These are phyloP conservation scores for Calocybe indica DNA, from an alignment of 768 basidiomycete genomes.

Conservation along the genomic window DNA sequence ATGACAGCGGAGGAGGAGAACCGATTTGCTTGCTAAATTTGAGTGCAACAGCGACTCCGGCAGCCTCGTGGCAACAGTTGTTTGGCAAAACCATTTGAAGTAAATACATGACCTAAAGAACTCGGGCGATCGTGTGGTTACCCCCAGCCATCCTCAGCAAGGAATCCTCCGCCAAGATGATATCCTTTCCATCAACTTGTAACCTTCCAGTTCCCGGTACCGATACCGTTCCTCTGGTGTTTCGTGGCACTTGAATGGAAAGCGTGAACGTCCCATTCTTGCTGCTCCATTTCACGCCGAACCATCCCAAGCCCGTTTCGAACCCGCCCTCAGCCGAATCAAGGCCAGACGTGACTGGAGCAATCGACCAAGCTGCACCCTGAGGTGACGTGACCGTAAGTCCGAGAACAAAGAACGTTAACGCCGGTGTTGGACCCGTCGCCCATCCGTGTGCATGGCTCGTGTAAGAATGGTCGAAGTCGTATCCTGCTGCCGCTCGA, in stretches of 20 bases:
- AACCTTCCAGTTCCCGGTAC: too few species aligned
- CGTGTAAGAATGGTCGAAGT: constrained; percentile 40
- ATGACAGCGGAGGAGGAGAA: constrained; percentile 6
- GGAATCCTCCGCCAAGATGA: too few species aligned
- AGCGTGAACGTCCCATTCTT: constrained; percentile 2
- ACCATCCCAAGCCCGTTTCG: constrained; percentile 40
- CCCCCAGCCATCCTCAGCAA: too few species aligned
- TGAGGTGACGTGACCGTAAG: constrained; percentile 33
- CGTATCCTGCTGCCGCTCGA: constrained; percentile 37
- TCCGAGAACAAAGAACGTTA: constrained; percentile 42
- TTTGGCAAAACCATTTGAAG: too few species aligned
- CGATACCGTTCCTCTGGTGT: background rate
- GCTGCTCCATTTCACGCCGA: constrained; percentile 33
- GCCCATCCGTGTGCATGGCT: constrained; percentile 46
- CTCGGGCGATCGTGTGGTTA: too few species aligned
- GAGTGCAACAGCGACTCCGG: too few species aligned
- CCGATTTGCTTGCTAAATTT: too few species aligned
- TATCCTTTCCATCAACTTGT: too few species aligned
- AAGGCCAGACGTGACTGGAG: constrained; percentile 37
- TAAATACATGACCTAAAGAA: too few species aligned
- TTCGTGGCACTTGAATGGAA: background rate
- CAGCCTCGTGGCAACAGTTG: too few species aligned
- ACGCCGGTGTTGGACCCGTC: constrained; percentile 41
- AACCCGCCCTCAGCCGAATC: constrained; percentile 37
- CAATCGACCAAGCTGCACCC: constrained; percentile 36